A percentile compares a stretch with the other conserved stretches of the same genome.
These are phyloP conservation scores for Melocanna baccifera DNA, from an alignment of 176 grass and related monocot genomes.

Conservation along the genomic window DNA sequence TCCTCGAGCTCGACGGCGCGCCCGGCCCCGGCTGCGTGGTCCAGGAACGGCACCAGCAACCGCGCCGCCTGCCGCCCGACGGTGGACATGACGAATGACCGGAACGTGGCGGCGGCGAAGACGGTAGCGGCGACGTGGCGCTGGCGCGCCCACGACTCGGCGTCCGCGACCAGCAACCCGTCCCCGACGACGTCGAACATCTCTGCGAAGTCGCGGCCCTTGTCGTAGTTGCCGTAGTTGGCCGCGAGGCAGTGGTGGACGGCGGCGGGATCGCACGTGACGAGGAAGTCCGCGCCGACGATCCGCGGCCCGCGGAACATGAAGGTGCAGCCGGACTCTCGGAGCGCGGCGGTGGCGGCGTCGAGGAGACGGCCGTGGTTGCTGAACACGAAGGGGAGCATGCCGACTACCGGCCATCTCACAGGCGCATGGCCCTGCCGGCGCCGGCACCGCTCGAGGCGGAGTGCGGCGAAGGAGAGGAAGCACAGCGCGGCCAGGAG, in stretches of 20 bases:
- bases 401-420: slow-evolving; percentile 58
- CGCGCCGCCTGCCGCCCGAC: slow-evolving; percentile 18
- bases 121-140: slow-evolving; percentile 25
- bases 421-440: background rate
- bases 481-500: slow-evolving; percentile 41
- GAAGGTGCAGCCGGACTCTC: slow-evolving; percentile 42
- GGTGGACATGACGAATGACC: slow-evolving; percentile 30
- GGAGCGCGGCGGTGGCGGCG: slow-evolving; percentile 28
- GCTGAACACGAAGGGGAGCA: slow-evolving; percentile 29
- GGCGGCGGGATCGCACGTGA: slow-evolving; percentile 53
- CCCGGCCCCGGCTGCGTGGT: background rate
- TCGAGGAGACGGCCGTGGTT: slow-evolving; percentile 41
- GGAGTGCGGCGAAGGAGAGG: slow-evolving; percentile 26
- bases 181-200: slow-evolving; percentile 60
- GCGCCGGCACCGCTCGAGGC: background rate
- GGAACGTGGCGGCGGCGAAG: slow-evolving; percentile 32
- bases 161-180: slow-evolving; percentile 53
- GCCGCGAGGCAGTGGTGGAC: slow-evolving; percentile 45
- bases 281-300: slow-evolving; percentile 35
- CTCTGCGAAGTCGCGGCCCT: slow-evolving; percentile 61
- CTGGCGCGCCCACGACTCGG: slow-evolving; percentile 40
- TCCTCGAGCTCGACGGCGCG: slow-evolving; percentile 42
- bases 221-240: slow-evolving; percentile 49
- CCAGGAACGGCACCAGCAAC: slow-evolving; percentile 41
- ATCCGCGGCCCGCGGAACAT: slow-evolving; percentile 48